Base-by-base conservation (phyloP, 352 stramenopile species). In the Phytophthora meadii region DNA sequence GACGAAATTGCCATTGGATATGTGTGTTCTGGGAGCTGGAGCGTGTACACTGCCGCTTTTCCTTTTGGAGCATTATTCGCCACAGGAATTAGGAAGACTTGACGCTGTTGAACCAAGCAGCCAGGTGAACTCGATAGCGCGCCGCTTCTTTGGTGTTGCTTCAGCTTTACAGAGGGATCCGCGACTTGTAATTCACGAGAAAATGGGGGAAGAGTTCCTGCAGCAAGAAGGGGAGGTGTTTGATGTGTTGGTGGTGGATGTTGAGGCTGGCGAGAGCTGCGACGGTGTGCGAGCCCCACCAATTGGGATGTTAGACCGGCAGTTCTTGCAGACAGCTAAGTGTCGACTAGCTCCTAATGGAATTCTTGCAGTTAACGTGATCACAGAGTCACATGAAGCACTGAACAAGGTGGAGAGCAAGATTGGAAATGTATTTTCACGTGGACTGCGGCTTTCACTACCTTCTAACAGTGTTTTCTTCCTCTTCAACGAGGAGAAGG, bases 331-430 rank as follows among this genome's bases (percentile, higher is more conserved):
- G 3, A 49, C 25, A 0, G 39, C 76, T 0, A 76, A 75, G 45
- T 39, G 65, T 41, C 30, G 74, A 24, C 71, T 89, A 37, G 41
- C 46, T 2, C 50, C 69, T 0, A 36, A 49, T 19, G 81, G 81
- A 2, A 66, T 87, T n/a, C 14, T 87, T 4, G 78, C 74, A 15
- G 56, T 90, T 30, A 92, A 92, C 46, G 79, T 89, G 51, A 92
- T 92, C 42, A 74, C 77, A 2, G 64, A 83, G 39, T 71, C 73
- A 4, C 10, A 68, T 28, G 54, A 68, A 44, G 79, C 70, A 1
- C 48, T 87, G 8, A 42, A 40, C 2, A 37, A 37, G 2, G 66
- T 84, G 1, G 51, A 82, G n/a, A n/a, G 5, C 4, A 59, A 65
- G 30, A 54, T 88, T 27, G 30, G 25, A 0, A 37, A 40, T 5